Evolutionary conservation across 305 asterid species (phyloP).

Genomic region (Euphrasia arctica): DNA sequence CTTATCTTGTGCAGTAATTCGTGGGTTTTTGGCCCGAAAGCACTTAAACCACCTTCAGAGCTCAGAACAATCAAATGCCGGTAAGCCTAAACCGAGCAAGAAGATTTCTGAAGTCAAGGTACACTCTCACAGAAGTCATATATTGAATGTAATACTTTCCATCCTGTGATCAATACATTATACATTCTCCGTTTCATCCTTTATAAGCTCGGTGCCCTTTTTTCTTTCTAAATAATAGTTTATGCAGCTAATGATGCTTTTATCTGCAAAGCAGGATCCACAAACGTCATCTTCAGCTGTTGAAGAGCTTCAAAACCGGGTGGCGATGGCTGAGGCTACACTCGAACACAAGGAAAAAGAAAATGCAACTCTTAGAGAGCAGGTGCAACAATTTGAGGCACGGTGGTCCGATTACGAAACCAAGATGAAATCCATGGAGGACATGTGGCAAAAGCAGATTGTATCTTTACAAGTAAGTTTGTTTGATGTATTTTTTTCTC

Average conservation of each 20-base stretch:
- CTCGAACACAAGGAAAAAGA: conserved; percentile 73
- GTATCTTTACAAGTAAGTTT: conserved; percentile 74
- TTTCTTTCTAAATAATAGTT: neutral
- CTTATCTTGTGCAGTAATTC: conserved; percentile 57
- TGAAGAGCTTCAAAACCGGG: conserved; percentile 71
- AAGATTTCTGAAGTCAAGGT: conserved; percentile 71
- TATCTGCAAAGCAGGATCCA: conserved; percentile 47
- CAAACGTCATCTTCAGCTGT: conserved; percentile 50
- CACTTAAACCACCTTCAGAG: conserved; percentile 39
- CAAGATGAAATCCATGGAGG: conserved; percentile 92
- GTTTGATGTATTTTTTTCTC: neutral
- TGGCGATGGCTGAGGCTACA: conserved; percentile 48
- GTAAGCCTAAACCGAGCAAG: conserved; percentile 42
- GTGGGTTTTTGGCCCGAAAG: conserved; percentile 83
- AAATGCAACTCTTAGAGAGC: conserved; percentile 66
- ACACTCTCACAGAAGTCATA: conserved; percentile 16
- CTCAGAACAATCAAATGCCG: conserved; percentile 32
- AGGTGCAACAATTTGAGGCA: conserved; percentile 57
- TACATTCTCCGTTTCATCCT: neutral
- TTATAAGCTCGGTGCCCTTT: neutral
- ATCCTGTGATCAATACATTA: no score
- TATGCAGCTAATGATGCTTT: conserved; percentile 8
- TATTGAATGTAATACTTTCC: no score
- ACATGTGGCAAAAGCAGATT: conserved; percentile 89
- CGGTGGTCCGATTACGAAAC: conserved; percentile 76